Evolutionary conservation across 2,329 filamentous ascomycete species (phyloP), one percentile per base, ranked within the genome.

Genomic region (Microdochium bolleyi): DNA sequence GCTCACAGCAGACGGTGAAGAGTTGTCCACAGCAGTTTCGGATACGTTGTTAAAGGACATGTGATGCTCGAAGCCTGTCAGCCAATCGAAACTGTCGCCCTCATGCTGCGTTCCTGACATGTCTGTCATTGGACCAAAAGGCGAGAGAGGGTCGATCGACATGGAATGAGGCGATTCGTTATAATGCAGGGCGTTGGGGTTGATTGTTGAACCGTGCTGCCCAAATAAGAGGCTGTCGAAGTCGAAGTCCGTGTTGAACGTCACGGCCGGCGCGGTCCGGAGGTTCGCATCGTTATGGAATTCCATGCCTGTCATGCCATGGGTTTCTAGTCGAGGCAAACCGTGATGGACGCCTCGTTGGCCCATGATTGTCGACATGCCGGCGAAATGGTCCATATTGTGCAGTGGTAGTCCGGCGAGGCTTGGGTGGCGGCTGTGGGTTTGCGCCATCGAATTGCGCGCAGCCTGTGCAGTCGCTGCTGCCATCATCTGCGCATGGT

Each of bases 1-100:
- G 73, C 92, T 97, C 68, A 97, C 92, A 49, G 91, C 91, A 9
- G 94, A 97, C 16, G 94, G 94, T 14, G 94, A 97, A 11, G 94
- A 97, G 54, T 88, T 91, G 62, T 96, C 92, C 52, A 96, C 82
- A 25, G 89, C 90, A 58, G 85, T 87, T 61, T 96, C 91, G 62
- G 87, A 87, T 52, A 76, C 73, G 53, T 80, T 82, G 61, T 78
- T 79, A 66, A 90, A 84, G 8, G 81, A 81, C 76, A 92, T 82
- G 48, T 88, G 83, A 62, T 86, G 83, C 57, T 94, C 89, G 66
- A 95, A 88, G 22, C 87, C 87, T 54, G 85, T 85, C 57, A 82
- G 64, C 91, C 91, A 97, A 61, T 91, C 88, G 66, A 94, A 89
- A 60, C 77, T 81, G 58, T 92, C 88, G 51, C 96, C 91, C 58